Evolutionary conservation across 257 asterid genomes (phyloP).

Genomic region (Pogostemon cablin): DNA sequence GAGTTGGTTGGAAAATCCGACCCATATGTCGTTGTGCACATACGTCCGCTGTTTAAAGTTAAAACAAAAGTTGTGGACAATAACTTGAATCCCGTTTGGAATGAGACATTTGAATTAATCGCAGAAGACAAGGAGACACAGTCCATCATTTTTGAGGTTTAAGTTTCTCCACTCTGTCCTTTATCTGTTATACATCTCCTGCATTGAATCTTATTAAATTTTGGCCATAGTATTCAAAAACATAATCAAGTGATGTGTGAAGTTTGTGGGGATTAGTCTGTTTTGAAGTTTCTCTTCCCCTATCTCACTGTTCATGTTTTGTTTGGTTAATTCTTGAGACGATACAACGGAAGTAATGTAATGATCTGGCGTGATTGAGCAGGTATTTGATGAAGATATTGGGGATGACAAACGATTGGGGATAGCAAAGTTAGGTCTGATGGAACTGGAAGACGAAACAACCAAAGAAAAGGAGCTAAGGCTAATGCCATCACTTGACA

Average conservation of each 20-base stretch:
- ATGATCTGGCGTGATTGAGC: constrained; percentile 17
- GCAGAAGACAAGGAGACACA: constrained; percentile 99
- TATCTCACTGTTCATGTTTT: background rate
- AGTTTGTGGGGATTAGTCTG: constrained; percentile 1
- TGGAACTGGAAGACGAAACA: constrained; percentile 52
- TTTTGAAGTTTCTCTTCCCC: no score
- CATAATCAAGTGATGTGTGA: background rate
- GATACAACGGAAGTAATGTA: background rate
- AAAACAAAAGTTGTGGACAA: constrained; percentile 87
- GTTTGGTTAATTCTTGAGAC: background rate
- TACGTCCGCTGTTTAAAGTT: constrained; percentile 88
- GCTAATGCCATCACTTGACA: constrained; percentile 74
- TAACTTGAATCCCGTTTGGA: constrained; percentile 92
- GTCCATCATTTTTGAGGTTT: constrained; percentile 76
- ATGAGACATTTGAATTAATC: constrained; percentile 73
- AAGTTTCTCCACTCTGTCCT: constrained; percentile 30
- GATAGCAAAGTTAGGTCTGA: constrained; percentile 57
- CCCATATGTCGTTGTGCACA: constrained; percentile 70
- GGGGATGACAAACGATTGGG: constrained; percentile 82
- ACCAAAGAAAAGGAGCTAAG: constrained; percentile 54
- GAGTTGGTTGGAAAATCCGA: constrained; percentile 96
- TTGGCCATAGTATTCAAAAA: constrained; percentile 1
- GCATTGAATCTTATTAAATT: background rate
- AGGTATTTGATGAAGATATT: constrained; percentile 85
- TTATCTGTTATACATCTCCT: background rate